Base-by-base conservation (phyloP, 306 rosid species). In the Fragaria nilgerrensis region DNA sequence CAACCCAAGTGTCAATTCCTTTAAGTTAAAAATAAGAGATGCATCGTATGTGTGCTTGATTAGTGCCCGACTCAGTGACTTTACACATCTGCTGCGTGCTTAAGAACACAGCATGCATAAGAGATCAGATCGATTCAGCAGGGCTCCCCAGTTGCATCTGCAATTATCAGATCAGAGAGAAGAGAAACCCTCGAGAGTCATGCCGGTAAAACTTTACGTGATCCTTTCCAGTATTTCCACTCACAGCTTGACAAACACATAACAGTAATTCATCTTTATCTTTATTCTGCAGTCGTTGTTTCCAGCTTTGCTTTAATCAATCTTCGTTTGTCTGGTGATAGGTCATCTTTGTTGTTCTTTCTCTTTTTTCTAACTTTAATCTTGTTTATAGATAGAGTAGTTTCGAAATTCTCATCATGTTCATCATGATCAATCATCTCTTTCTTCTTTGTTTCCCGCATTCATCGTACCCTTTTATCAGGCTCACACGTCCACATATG, bases 381-480 rank as follows among this genome's bases (percentile, higher is more conserved):
- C 82, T 79, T 82, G 77, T 52, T 53, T 53, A 22, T 56, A 52
- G 59, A 52, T 52, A 7, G 25, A 52, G 23, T 49, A 61, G 78
- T 75, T 80, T 82, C 83, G 49, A 77, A 78, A 73, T 81, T 74
- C 80, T 76, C 67, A 27, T 75, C 59, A 56, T 59, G 56, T 17
- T 41, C 69, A 45, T 75, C 59, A 66, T 66, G 25, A 8, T 36
- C 45, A 37, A n/a, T 72, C 67, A 62, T 55, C 62, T 80, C 70
- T 74, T 75, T 49, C 50, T 77, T 72, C 66, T 73, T 87, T 58
- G 82, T 86, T 87, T 87, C 97, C 96, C 96, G 90, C 93, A 86
- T 90, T 87, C 87, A 75, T 84, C 87, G 93, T 90, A 86, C 94
- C 75, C 79, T 84, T 80, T 76, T 64, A 48, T 66, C 47, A 14